Evolutionary conservation across 1,284 basidiomycete species (phyloP).

Genomic region (Cryptococcus sp.): DNA sequence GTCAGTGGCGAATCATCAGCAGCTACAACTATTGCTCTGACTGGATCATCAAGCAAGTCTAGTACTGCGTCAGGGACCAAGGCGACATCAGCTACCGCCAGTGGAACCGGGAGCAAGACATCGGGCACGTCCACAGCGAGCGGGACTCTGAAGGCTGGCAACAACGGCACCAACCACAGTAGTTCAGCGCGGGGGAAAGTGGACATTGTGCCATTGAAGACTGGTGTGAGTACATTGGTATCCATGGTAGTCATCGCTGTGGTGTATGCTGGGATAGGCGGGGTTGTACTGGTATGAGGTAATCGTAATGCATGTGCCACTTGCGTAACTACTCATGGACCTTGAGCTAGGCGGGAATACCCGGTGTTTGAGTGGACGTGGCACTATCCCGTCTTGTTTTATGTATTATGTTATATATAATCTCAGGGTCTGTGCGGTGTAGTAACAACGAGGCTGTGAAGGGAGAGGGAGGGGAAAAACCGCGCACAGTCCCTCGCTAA

Average conservation of each 20-base stretch:
- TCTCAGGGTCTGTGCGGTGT: no score
- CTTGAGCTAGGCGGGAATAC: no score
- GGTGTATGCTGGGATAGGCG: slow-evolving; percentile 3
- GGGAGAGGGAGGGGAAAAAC: no score
- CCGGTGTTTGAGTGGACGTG: no score
- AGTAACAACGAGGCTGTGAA: no score
- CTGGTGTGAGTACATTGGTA: slow-evolving; percentile 1
- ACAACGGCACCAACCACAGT: slow-evolving; percentile 8
- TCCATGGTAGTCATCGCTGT: background rate
- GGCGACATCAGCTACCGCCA: background rate
- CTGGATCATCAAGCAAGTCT: background rate
- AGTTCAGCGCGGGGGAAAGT: no score
- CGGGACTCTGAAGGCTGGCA: slow-evolving; percentile 1
- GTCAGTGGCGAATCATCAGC: background rate
- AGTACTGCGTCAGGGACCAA: background rate
- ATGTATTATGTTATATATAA: no score
- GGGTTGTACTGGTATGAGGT: slow-evolving; percentile 6
- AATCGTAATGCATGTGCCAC: no score
- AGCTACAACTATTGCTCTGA: background rate
- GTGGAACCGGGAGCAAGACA: no score
- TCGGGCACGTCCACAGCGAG: background rate
- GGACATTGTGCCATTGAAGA: background rate
- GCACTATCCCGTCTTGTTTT: no score
- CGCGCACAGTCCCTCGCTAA: no score
- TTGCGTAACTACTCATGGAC: no score